Evolutionary conservation across 2,329 filamentous ascomycete species (phyloP).

Genomic region (Curvularia hawaiiensis): DNA sequence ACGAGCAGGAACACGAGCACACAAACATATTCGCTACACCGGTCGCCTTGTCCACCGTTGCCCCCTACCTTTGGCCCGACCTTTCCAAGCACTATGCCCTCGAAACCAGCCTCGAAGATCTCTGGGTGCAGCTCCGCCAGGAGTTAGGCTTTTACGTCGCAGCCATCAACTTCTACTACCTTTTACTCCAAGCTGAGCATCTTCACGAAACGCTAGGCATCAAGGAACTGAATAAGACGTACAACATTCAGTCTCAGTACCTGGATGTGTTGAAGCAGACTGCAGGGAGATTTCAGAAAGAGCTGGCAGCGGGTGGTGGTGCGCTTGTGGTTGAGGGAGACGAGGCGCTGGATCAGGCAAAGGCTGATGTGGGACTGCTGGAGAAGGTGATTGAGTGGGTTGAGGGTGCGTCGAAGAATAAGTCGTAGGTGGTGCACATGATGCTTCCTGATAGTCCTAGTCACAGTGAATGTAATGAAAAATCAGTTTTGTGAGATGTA

Average conservation of each 20-base stretch:
- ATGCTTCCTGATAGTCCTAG: neutral
- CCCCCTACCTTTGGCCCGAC: constrained; percentile 59
- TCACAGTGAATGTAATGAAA: neutral
- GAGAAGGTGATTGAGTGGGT: constrained; percentile 44
- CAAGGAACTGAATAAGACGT: constrained; percentile 47
- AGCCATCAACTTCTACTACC: constrained; percentile 63
- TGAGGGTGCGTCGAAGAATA: constrained; percentile 23
- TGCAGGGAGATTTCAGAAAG: constrained; percentile 43
- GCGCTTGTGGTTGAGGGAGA: constrained; percentile 47
- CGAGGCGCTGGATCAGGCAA: constrained; percentile 41
- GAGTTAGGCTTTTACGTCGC: constrained; percentile 61
- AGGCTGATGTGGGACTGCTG: constrained; percentile 41
- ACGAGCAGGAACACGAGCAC: constrained; percentile 3
- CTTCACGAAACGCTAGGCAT: constrained; percentile 57
- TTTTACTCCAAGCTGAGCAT: constrained; percentile 57
- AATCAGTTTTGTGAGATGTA: neutral
- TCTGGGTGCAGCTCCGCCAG: constrained; percentile 54
- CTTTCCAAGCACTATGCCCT: constrained; percentile 49
- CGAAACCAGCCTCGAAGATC: constrained; percentile 30
- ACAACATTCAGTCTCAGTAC: constrained; percentile 50
- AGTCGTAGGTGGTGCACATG: constrained; percentile 6
- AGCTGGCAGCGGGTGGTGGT: constrained; percentile 41
- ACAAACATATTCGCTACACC: constrained; percentile 54
- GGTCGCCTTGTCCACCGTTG: constrained; percentile 53
- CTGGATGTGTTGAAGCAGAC: constrained; percentile 51